Evolutionary conservation across 148 eudicot genomes (phyloP), one percentile per base, ranked within the genome.

Genomic region (Gaultheria prostrata): DNA sequence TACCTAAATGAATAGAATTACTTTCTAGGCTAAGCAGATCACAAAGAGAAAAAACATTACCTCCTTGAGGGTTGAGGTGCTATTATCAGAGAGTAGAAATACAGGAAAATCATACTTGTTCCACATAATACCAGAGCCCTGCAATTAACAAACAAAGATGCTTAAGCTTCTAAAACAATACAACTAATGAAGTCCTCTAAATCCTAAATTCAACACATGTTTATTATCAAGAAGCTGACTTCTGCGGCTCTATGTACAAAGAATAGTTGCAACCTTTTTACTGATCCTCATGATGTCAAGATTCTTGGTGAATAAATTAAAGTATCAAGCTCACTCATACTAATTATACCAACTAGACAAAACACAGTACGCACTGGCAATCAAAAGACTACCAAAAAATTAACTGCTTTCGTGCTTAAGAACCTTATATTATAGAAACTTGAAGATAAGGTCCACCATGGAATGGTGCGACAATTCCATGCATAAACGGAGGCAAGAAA

Each of bases 51-150:
- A 73, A 28, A 63, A n/a, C 50, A 73, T 69, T 86, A 97, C 99
- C 98, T 95, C 88, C 80, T 87, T 85, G 88, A 97, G 82, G 65
- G 85, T 78, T 59, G 77, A 88, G 48, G 92, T 91, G 84, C 91
- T 87, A 78, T 89, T 87, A 56, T 89, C 80, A 14, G 94, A 90
- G 72, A 97, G 91, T 82, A 97, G 87, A 84, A 93, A 92, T 18
- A 97, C 93, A 33, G 99, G 98, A 84, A 95, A 97, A 87, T 92
- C 83, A 83, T 92, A 93, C n/a, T 87, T 78, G 35, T 89, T 88
- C 93, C 94, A 90, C 95, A 95, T 91, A 77, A 90, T 88, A 80
- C 96, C 98, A 84, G 95, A 95, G 82, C 99, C 99, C 99, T 97
- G 91, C 88, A 89, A 84, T 83, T 74, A 82, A 3, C 76, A 85